Conservation (phyloP, 2,329 filamentous ascomycete genomes). For the Colletotrichum liriopes region DNA sequence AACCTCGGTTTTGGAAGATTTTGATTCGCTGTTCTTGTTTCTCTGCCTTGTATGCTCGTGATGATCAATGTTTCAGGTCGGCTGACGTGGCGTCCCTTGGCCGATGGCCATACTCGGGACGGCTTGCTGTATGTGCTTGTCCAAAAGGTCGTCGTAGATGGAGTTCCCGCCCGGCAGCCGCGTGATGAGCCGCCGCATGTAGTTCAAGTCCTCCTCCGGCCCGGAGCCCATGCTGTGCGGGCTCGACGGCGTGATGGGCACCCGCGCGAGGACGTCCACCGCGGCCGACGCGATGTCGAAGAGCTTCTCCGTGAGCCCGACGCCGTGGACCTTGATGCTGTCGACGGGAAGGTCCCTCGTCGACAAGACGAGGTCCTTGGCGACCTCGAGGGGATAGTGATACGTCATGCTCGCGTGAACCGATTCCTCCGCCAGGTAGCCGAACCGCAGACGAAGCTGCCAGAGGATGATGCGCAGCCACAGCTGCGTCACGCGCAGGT, state of each 20-base stretch:
- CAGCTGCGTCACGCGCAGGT: slow-evolving; percentile 60
- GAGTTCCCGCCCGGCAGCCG: slow-evolving; percentile 56
- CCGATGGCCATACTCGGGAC: slow-evolving; percentile 47
- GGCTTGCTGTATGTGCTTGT: slow-evolving; percentile 58
- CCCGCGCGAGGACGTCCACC: slow-evolving; percentile 60
- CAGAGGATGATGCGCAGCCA: slow-evolving; percentile 63
- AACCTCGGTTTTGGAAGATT: not conserved
- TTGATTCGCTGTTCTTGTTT: not conserved
- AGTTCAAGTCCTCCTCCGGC: slow-evolving; percentile 56
- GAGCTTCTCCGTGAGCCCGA: slow-evolving; percentile 63
- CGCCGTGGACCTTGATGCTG: slow-evolving; percentile 60
- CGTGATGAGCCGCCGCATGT: slow-evolving; percentile 55
- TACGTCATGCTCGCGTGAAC: slow-evolving; percentile 56
- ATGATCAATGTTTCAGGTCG: not conserved
- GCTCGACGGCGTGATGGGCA: slow-evolving; percentile 53
- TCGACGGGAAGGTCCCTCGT: slow-evolving; percentile 56
- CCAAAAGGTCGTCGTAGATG: slow-evolving; percentile 57
- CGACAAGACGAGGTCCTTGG: slow-evolving; percentile 57
- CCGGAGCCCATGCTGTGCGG: slow-evolving; percentile 47
- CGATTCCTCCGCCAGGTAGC: slow-evolving; percentile 55
- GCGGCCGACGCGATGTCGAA: slow-evolving; percentile 63
- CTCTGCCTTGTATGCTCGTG: not conserved
- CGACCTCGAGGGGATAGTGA: slow-evolving; percentile 60
- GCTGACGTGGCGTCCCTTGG: not conserved
- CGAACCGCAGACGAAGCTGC: slow-evolving; percentile 61